Conservation (phyloP, 345 rosid genomes). For the Microthlaspi erraticum region DNA sequence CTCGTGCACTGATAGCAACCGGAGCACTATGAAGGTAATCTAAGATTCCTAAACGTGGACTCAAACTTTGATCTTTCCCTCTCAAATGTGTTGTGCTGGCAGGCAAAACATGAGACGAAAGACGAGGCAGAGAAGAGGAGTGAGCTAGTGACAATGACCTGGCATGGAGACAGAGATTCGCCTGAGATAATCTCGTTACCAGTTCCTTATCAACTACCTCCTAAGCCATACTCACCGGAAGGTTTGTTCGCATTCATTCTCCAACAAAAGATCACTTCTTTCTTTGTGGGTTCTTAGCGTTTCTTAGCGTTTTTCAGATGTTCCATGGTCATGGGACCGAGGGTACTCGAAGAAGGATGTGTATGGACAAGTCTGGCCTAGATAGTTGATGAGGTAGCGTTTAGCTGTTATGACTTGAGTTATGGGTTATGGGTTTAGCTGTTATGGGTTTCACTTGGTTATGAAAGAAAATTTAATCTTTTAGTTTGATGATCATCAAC, state of each 20-base stretch:
- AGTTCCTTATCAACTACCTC: slow-evolving; percentile 85
- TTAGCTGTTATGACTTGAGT: slow-evolving; percentile 8
- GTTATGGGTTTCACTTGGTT: not conserved
- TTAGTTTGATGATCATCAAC: not conserved
- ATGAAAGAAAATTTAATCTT: not conserved
- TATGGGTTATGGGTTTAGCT: not conserved
- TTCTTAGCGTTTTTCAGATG: slow-evolving; percentile 53
- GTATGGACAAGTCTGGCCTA: slow-evolving; percentile 86
- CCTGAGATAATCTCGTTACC: slow-evolving; percentile 66
- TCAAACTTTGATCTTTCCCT: slow-evolving; percentile 14
- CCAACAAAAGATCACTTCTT: not conserved
- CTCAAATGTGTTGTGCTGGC: slow-evolving; percentile 6
- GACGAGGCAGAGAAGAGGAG: slow-evolving; percentile 42
- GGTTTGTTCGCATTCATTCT: slow-evolving; percentile 46
- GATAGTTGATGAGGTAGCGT: slow-evolving; percentile 35
- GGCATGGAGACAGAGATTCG: slow-evolving; percentile 55
- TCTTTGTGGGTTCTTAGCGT: not conserved
- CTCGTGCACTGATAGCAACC: slow-evolving; percentile 60
- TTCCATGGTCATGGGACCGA: slow-evolving; percentile 97
- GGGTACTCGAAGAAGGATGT: slow-evolving; percentile 74
- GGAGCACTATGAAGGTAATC: slow-evolving; percentile 29
- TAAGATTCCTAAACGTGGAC: not conserved
- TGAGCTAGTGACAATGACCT: slow-evolving; percentile 67
- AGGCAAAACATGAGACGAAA: slow-evolving; percentile 32
- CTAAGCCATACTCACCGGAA: slow-evolving; percentile 67